Evolutionary conservation across 192 early-diverging fungal species (phyloP).

Genomic region (Rhizophagus prolifer): DNA sequence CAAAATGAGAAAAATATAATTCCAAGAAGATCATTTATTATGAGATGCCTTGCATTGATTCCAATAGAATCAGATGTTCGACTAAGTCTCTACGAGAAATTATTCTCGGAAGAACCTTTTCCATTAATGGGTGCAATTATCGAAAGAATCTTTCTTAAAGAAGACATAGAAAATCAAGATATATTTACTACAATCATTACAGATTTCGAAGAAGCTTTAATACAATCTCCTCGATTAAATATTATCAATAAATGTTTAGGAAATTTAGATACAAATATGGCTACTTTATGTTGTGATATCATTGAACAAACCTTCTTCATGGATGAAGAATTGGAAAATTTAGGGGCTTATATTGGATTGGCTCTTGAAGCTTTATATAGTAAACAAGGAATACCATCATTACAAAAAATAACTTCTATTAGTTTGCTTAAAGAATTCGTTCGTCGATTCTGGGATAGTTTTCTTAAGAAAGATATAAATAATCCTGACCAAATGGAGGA

Average conservation of each 20-base stretch:
- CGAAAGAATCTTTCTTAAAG: too few species aligned
- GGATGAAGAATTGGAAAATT: neutral
- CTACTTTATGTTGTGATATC: too few species aligned
- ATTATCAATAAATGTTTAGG: constrained; percentile 18
- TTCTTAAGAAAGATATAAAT: neutral
- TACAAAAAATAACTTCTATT: too few species aligned
- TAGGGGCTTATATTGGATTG: neutral
- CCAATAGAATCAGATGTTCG: constrained; percentile 3
- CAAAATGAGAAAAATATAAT: constrained; percentile 8
- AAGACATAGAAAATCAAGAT: neutral
- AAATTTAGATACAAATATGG: constrained; percentile 10
- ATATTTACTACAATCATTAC: neutral
- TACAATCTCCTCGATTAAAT: constrained; percentile 1
- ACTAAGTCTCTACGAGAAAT: constrained; percentile 8
- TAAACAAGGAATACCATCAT: neutral
- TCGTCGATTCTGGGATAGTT: too few species aligned
- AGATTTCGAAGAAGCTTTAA: neutral
- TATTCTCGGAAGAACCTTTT: constrained; percentile 13
- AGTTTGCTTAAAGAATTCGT: too few species aligned
- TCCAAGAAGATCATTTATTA: constrained; percentile 13
- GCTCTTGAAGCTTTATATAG: neutral
- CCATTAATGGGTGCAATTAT: too few species aligned
- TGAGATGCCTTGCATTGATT: too few species aligned
- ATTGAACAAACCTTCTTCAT: too few species aligned
- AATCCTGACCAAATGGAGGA: neutral